Base-by-base conservation (phyloP, 257 asterid species). In the Solanum gandarillasii region DNA sequence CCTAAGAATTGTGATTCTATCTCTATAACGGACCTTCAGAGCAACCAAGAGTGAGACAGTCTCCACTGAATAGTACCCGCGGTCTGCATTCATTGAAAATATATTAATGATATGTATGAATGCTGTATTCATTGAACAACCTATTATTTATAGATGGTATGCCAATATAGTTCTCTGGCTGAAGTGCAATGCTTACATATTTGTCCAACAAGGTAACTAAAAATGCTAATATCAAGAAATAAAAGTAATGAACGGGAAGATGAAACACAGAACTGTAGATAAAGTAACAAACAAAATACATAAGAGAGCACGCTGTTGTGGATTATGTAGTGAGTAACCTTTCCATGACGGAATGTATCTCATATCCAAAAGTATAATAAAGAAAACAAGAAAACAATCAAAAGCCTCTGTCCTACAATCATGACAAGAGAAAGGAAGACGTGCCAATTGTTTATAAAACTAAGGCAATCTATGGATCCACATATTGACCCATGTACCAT, bases 1-100 rank as follows among this genome's bases (percentile, higher is more conserved):
- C 90, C 98, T 93, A 67, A 96, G 98, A 89, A 96, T 94, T 71
- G 99, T 96, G 94, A 96, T 91, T 94, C 99, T 94, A 88, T 96
- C 99, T 91, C 98, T 94, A 87, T 96, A 93, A 23, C 98, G 98
- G 90, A 96, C 99, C 94, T 96, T 96, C 90, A 95, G 91, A 89
- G 99, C 98, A 92, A 96, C 99, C 87, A 96, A 92, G 83, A 96
- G 98, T 9, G 98, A 87, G 90, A 96, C 99, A 9, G 99, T 96
- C 94, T 96, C 98, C 96, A 96, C 98, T 0, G 99, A 96, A 90
- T 96, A 96, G 94, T 96, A 96, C 48, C 98, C 99, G 89, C 99
- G 99, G 87, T 96, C 99, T 96, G 98, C 95, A 94, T 89, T 79
- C 81, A 89, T 89, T 73, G 86, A 88, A 68, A 39, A 84, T 76